Base-by-base conservation (phyloP, 345 rosid species). In the Camelina sativa region DNA sequence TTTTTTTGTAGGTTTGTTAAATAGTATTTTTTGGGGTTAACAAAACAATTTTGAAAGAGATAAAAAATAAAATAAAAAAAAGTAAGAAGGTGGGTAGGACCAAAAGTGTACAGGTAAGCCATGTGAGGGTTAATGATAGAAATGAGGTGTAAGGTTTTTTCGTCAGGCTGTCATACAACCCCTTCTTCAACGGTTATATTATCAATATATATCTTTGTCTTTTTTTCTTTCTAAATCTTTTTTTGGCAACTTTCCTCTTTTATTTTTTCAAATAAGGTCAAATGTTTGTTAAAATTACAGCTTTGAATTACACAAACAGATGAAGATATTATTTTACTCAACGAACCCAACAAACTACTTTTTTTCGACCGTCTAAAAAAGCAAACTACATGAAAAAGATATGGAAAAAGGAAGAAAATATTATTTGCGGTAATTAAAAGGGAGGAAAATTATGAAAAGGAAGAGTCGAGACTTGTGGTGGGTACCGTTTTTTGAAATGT, bases 121-220 rank as follows among this genome's bases (percentile, higher is more conserved):
- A 91, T 84, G 97, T 87, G 92, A 85, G 32, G 76, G 71, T 66
- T 80, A 82, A 87, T 87, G 81, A 86, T 85, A 75, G 63, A 77
- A 58, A 58, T 72, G 77, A 67, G 52, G 25, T 44, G 71, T 69
- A 67, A 65, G 85, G 63, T 70, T 71, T 40, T 65, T 63, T 75
- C 57, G 85, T 84, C 84, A 80, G 85, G 75, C 88, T 85, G 87
- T 76, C 87, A 82, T 75, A 11, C 75, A 79, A 65, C 76, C 44
- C 50, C 35, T 47, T 35, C 65, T 79, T 74, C 87, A 85, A 86
- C 89, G 88, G 91, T 76, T 72, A 80, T 71, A 46, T 86, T 75
- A 74, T 28, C 30, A 4, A 28, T 28, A 28, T 28, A 28, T 81
- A 43, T 65, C 46, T 54, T 30, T 71, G 41, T 43, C 47, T 15